Evolutionary conservation across 2,329 filamentous ascomycete genomes (phyloP).

Genomic region (Aaosphaeria pasadenensis): DNA sequence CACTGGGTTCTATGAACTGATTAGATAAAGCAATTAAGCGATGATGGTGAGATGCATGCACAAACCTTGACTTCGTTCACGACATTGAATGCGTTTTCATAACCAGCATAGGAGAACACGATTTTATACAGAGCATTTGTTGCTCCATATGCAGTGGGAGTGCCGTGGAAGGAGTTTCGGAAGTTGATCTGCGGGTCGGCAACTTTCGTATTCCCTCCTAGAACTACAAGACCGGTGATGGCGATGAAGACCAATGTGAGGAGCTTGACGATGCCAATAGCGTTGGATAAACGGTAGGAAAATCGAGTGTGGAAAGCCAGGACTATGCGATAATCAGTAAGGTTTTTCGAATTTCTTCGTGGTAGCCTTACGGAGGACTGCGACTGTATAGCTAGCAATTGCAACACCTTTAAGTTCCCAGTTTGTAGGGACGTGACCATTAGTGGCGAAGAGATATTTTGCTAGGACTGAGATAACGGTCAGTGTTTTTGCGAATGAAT

Average conservation of each 20-base stretch:
- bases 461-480: slow-evolving; percentile 49
- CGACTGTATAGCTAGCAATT: slow-evolving; percentile 60
- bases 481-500: not conserved
- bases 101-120: slow-evolving; percentile 58
- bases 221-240: slow-evolving; percentile 58
- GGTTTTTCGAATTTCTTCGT: not conserved
- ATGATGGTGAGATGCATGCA: not conserved
- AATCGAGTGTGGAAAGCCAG: slow-evolving; percentile 56
- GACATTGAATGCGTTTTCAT: slow-evolving; percentile 60
- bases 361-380: slow-evolving; percentile 49
- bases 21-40: not conserved
- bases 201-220: slow-evolving; percentile 54
- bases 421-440: slow-evolving; percentile 47
- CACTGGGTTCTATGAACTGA: slow-evolving; percentile 48
- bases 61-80: slow-evolving; percentile 57
- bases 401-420: slow-evolving; percentile 69
- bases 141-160: slow-evolving; percentile 47
- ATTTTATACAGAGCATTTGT: slow-evolving; percentile 60
- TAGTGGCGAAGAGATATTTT: slow-evolving; percentile 60
- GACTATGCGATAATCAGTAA: slow-evolving; percentile 19
- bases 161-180: slow-evolving; percentile 52
- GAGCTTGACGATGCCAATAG: slow-evolving; percentile 58
- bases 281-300: slow-evolving; percentile 56
- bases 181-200: slow-evolving; percentile 55
- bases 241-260: slow-evolving; percentile 54